Evolutionary conservation across 495 filamentous ascomycete species (phyloP).

Genomic region (Aspergillus leporis): DNA sequence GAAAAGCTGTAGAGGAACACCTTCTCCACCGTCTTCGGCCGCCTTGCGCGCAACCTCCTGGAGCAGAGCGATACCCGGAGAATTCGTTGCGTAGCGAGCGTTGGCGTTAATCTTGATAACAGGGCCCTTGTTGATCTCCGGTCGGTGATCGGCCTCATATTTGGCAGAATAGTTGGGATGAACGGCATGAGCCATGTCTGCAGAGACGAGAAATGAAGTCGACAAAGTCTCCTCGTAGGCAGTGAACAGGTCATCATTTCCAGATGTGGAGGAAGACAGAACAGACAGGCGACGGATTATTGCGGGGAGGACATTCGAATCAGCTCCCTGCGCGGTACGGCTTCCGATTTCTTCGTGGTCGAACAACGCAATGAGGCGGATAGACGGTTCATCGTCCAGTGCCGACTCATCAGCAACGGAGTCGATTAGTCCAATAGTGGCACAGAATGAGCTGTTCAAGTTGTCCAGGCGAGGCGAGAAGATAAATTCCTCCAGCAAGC

Average conservation of each 20-base stretch:
- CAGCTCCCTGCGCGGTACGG: constrained; percentile 85
- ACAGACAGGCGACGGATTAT: constrained; percentile 86
- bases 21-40: constrained; percentile 42
- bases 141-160: constrained; percentile 87
- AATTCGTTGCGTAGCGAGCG: constrained; percentile 92
- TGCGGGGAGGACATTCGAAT: constrained; percentile 87
- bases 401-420: constrained; percentile 62
- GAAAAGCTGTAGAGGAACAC: constrained; percentile 89
- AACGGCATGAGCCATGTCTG: constrained; percentile 95
- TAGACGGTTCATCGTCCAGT: constrained; percentile 73
- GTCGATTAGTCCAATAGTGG: constrained; percentile 74
- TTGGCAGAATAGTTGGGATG: constrained; percentile 92
- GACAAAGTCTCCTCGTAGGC: constrained; percentile 92
- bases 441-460: constrained; percentile 91
- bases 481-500: constrained; percentile 90
- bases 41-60: constrained; percentile 80
- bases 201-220: constrained; percentile 92
- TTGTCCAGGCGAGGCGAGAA: constrained; percentile 94
- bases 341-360: constrained; percentile 98
- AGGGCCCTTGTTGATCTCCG: constrained; percentile 92
- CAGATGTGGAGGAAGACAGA: constrained; percentile 56
- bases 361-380: constrained; percentile 88
- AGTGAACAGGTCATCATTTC: constrained; percentile 58
- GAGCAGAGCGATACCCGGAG: constrained; percentile 88
- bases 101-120: constrained; percentile 99